Conservation (phyloP, 2,329 filamentous ascomycete genomes). For the Mollisiaceae sp. region DNA sequence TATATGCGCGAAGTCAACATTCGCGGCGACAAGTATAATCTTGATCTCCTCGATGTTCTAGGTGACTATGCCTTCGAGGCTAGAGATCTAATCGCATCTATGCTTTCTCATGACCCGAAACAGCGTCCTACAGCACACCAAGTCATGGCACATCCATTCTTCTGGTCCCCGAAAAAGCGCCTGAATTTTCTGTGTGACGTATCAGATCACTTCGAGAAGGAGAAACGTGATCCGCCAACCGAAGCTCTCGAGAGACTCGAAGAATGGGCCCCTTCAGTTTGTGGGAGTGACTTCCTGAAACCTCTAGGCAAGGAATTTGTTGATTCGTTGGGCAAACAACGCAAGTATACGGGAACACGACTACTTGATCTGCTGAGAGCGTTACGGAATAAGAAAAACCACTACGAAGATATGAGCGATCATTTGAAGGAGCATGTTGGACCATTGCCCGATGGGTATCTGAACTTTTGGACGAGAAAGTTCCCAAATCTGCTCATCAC, state of each 20-base stretch:
- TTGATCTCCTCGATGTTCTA: slow-evolving; percentile 73
- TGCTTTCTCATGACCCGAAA: slow-evolving; percentile 66
- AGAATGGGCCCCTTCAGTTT: slow-evolving; percentile 55
- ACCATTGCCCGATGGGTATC: slow-evolving; percentile 65
- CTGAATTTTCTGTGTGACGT: slow-evolving; percentile 94
- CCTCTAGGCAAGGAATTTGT: slow-evolving; percentile 81
- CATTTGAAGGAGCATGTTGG: slow-evolving; percentile 73
- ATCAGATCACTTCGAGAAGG: slow-evolving; percentile 95
- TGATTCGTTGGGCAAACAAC: slow-evolving; percentile 88
- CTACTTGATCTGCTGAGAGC: slow-evolving; percentile 88
- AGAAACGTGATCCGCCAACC: slow-evolving; percentile 82
- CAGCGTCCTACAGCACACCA: slow-evolving; percentile 73
- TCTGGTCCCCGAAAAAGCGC: slow-evolving; percentile 90
- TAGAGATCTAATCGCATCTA: slow-evolving; percentile 81
- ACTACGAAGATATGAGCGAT: slow-evolving; percentile 95
- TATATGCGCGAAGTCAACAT: slow-evolving; percentile 99
- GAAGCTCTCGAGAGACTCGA: slow-evolving; percentile 66
- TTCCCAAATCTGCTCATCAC: slow-evolving; percentile 71
- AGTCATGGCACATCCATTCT: slow-evolving; percentile 93
- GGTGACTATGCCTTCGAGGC: slow-evolving; percentile 88
- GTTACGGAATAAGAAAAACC: slow-evolving; percentile 93
- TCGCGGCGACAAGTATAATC: slow-evolving; percentile 81
- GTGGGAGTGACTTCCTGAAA: slow-evolving; percentile 77
- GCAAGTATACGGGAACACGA: slow-evolving; percentile 86
- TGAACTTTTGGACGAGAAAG: slow-evolving; percentile 69